Conservation (phyloP, 371 early-diverging fungal species). For the Rhizopus arrhizus region DNA sequence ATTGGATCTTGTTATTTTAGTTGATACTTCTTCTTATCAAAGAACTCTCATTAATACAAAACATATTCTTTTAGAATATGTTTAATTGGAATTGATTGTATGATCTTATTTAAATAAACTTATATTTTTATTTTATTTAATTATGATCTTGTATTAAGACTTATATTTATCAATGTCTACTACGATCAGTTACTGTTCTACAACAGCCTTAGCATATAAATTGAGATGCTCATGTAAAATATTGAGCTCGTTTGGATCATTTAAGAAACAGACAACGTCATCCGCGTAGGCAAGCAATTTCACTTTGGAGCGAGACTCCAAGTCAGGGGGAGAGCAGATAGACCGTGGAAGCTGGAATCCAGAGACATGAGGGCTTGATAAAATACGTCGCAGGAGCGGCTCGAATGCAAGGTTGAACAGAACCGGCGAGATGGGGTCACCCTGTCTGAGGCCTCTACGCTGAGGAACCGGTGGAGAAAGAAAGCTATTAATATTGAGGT, state of each 20-base stretch:
- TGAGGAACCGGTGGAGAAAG: constrained; percentile 16
- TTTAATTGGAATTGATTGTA: no score
- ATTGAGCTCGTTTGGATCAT: constrained; percentile 1
- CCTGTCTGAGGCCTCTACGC: constrained; percentile 28
- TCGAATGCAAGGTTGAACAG: constrained; percentile 40
- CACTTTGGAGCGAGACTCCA: background rate
- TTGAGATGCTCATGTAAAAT: constrained; percentile 8
- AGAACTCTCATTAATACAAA: no score
- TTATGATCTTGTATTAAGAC: no score
- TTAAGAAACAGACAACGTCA: constrained; percentile 24
- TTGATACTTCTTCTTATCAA: no score
- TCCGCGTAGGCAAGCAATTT: constrained; percentile 27
- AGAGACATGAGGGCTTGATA: background rate
- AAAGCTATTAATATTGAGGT: constrained; percentile 13
- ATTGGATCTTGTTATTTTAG: no score
- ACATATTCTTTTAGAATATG: no score
- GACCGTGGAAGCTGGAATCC: constrained; percentile 2
- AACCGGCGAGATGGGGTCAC: constrained; percentile 31
- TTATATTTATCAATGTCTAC: no score
- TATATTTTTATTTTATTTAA: no score
- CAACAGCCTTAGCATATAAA: constrained; percentile 7
- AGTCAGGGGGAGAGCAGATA: background rate
- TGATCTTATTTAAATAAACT: no score
- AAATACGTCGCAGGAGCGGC: constrained; percentile 29
- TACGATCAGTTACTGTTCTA: no score